These are phyloP conservation scores for Monosporozyma yasuniensis DNA, from an alignment of 805 yeast species.

Conservation along the genomic window DNA sequence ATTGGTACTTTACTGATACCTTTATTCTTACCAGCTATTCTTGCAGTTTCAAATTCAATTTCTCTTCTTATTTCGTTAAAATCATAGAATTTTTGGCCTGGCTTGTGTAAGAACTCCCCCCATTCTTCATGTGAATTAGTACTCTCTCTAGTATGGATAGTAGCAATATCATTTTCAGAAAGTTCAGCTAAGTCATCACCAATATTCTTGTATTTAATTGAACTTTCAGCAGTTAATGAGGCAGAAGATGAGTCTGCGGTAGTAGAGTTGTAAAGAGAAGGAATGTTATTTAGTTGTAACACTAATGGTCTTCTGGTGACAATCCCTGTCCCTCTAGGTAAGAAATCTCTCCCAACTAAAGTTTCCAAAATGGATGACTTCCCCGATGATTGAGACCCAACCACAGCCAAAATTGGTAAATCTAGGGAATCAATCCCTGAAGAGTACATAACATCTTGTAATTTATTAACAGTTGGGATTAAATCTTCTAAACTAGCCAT, in stretches of 20 bases:
- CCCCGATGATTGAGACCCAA: conserved; percentile 96
- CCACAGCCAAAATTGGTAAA: conserved; percentile 88
- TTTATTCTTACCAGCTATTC: conserved; percentile 58
- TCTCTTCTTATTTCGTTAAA: conserved; percentile 85
- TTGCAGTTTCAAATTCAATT: conserved; percentile 83
- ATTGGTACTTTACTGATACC: conserved; percentile 92
- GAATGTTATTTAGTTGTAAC: conserved; percentile 67
- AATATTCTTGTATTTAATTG: conserved; percentile 8
- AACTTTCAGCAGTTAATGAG: conserved; percentile 32
- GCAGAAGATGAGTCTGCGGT: not conserved
- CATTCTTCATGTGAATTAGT: conserved; percentile 50
- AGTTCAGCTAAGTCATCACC: conserved; percentile 4
- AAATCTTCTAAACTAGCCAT: conserved; percentile 34
- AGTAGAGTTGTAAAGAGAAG: not conserved
- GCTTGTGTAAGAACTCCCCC: conserved; percentile 95
- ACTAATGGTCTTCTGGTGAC: conserved; percentile 93
- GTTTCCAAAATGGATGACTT: conserved; percentile 92
- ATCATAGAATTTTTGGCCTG: conserved; percentile 77
- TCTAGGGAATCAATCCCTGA: conserved; percentile 86
- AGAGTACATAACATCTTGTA: conserved; percentile 97
- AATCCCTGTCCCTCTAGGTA: conserved; percentile 95
- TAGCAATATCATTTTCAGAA: not conserved
- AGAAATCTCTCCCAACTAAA: conserved; percentile 88
- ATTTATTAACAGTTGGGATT: conserved; percentile 79
- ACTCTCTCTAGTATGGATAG: conserved; percentile 1